Evolutionary conservation across 139 green algal species (phyloP).

Genomic region (Edaphochlamys debaryana): DNA sequence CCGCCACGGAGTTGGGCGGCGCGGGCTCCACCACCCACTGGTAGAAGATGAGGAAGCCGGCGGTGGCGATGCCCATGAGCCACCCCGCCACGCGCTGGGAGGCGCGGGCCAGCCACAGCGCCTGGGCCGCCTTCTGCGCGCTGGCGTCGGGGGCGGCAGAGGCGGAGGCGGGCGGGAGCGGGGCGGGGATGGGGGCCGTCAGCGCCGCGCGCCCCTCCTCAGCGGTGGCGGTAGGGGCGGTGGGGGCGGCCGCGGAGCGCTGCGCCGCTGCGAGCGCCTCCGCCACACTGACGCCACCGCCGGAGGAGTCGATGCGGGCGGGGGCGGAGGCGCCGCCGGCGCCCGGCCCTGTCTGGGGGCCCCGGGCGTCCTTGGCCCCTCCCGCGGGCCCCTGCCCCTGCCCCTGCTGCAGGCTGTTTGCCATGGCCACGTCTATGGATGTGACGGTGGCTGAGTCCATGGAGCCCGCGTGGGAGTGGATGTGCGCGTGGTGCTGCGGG

Average conservation of each 20-base stretch:
- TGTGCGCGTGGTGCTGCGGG: slow-evolving; percentile 22
- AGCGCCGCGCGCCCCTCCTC: not conserved
- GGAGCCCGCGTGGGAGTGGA: slow-evolving; percentile 21
- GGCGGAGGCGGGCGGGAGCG: not conserved
- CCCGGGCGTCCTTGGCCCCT: too few species aligned
- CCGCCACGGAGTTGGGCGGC: slow-evolving; percentile 62
- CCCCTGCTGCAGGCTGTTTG: not conserved
- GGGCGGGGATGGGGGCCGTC: not conserved
- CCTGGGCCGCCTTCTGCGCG: not conserved
- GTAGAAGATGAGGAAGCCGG: slow-evolving; percentile 81
- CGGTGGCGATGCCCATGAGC: slow-evolving; percentile 69
- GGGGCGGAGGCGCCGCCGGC: not conserved
- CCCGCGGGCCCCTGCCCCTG: too few species aligned
- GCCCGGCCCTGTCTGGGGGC: not conserved
- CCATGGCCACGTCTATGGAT: not conserved
- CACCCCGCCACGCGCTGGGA: slow-evolving; percentile 72
- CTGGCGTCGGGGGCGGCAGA: not conserved
- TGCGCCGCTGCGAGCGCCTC: not conserved
- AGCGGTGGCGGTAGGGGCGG: too few species aligned
- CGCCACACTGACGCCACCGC: slow-evolving; percentile 21
- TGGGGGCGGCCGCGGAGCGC: not conserved
- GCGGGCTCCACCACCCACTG: slow-evolving; percentile 87
- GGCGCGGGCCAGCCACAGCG: slow-evolving; percentile 44
- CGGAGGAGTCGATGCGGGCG: not conserved
- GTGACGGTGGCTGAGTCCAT: slow-evolving; percentile 25